Evolutionary conservation across 805 yeast species (phyloP), one percentile per base, ranked within the genome.

Genomic region (Starmerella lactis-condensi): DNA sequence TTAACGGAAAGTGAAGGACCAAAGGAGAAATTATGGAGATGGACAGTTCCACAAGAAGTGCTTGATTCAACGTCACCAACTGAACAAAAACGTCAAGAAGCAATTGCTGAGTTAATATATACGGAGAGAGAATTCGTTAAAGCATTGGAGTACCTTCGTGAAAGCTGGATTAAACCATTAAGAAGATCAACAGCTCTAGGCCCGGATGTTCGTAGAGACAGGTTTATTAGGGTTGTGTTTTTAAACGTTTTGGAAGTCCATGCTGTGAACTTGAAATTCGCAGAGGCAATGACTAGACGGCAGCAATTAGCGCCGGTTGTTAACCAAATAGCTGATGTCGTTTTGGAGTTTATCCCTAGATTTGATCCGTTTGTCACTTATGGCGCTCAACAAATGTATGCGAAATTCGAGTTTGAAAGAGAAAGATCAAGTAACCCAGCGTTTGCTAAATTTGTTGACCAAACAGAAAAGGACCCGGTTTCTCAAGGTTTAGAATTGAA

Each of bases 111-210:
- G 56, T 75, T 83, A 20, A 77, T 81, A 30, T 77, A 77, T 41
- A 85, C 95, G 2, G 96, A 89, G 57, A 68, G 95, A 36, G 92
- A 89, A 42, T 89, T 83, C 53, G 93, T 89, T 32, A 83, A 82
- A 56, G 93, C 89, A 47, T 61, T 89, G 46, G 98, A 89, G 53
- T 78, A 83, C 42, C 64, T 89, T 45, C 70, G 93, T 26, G 96
- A 89, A 51, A 81, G 76, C 42, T 89, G 93, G 71, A 83, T 89
- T 52, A 69, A 79, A 55, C 94, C 96, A 2, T 60, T 89, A 34
- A 64, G 92, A 6, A 81, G 77, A 41, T 74, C 89, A 0, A 77
- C 75, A 45, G 75, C 82, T 37, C 79, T 85, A 32, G 82, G 91
- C 31, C 89, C 93, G 1, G 82, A 76, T 32, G 63, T 73, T 34